Conservation (phyloP, 2,329 filamentous ascomycete species). For the Trichoderma pleuroti region DNA sequence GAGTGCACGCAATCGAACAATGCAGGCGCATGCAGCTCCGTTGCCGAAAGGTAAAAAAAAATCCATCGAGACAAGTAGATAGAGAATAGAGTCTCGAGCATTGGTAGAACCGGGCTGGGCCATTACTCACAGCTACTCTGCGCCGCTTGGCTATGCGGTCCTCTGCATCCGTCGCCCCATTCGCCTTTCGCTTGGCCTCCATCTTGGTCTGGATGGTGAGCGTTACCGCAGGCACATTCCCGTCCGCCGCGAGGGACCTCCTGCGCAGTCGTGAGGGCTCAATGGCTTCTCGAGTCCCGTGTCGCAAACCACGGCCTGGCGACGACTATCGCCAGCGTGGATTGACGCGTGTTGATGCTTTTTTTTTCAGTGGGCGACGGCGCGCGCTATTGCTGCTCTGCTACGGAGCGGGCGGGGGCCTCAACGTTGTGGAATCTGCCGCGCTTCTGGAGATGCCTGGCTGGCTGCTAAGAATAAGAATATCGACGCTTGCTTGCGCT, state of each 20-base stretch:
- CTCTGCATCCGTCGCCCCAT: constrained; percentile 45
- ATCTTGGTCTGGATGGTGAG: constrained; percentile 35
- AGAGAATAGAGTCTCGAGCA: background rate
- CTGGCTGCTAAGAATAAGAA: background rate
- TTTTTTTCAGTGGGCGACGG: constrained; percentile 6
- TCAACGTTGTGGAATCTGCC: background rate
- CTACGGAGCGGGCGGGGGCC: background rate
- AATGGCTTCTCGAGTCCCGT: constrained; percentile 25
- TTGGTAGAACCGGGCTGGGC: constrained; percentile 4
- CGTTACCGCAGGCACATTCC: constrained; percentile 30
- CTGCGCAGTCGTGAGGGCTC: constrained; percentile 23
- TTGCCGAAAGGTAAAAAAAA: background rate
- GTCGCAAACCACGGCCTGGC: constrained; percentile 16
- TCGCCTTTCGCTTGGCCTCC: constrained; percentile 57
- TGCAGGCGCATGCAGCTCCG: background rate
- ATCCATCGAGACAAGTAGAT: background rate
- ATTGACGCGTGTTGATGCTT: constrained; percentile 23
- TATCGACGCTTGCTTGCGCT: background rate
- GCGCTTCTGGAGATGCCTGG: background rate
- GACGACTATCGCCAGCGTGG: constrained; percentile 16
- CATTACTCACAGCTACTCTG: constrained; percentile 46
- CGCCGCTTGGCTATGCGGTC: constrained; percentile 56
- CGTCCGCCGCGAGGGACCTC: constrained; percentile 18
- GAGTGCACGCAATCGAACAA: background rate
- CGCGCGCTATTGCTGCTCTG: constrained; percentile 21